Conservation (phyloP, 345 rosid species). For the Hypericum perforatum region DNA sequence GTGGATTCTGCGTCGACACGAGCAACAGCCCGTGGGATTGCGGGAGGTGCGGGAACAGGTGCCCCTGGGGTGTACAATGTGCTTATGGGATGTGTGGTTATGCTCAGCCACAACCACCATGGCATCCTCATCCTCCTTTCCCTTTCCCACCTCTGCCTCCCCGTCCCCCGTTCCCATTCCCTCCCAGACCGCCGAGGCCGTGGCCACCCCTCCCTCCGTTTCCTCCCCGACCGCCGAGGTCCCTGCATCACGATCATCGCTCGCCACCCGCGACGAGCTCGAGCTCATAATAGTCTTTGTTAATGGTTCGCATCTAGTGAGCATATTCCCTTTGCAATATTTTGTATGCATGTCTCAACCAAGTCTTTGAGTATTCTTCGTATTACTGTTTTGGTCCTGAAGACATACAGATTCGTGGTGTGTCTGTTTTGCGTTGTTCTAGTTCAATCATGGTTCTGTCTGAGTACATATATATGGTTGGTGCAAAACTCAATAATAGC, state of each 20-base stretch:
- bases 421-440: too few species aligned
- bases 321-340: too few species aligned
- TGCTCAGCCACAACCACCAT: conserved; percentile 23
- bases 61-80: conserved; percentile 33
- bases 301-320: too few species aligned
- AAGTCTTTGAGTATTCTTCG: too few species aligned
- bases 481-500: too few species aligned
- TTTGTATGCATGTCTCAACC: too few species aligned
- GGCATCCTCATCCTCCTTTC: neutral
- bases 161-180: neutral
- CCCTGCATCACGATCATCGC: conserved; percentile 2
- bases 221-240: conserved; percentile 9
- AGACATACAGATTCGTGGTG: too few species aligned
- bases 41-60: conserved; percentile 54
- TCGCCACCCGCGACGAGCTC: neutral
- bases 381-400: too few species aligned
- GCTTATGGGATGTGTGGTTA: conserved; percentile 72
- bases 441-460: too few species aligned
- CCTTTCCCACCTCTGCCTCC: neutral
- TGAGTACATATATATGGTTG: too few species aligned
- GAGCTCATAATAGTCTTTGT: neutral
- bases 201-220: conserved; percentile 7
- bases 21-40: conserved; percentile 66
- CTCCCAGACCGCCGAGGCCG: neutral
- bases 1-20: conserved; percentile 52